Conservation (phyloP, 805 yeast species). For the Candida gorgasii region DNA sequence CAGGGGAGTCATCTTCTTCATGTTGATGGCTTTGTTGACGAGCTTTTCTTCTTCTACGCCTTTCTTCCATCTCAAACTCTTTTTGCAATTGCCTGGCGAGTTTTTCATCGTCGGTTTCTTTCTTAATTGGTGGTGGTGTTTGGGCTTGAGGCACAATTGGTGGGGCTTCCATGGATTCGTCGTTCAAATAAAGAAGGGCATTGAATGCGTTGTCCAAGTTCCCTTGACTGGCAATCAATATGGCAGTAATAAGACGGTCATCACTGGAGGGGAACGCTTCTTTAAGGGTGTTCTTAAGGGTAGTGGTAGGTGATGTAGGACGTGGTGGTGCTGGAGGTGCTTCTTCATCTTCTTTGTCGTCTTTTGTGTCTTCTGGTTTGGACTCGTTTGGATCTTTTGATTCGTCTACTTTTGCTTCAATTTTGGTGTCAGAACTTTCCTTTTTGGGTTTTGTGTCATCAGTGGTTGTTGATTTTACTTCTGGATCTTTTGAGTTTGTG, state of each 20-base stretch:
- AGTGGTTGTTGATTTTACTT: not conserved
- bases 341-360: slow-evolving; percentile 10
- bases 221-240: slow-evolving; percentile 83
- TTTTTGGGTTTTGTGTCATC: not conserved
- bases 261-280: slow-evolving; percentile 88
- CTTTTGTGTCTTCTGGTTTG: slow-evolving; percentile 3
- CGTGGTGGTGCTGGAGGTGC: slow-evolving; percentile 48
- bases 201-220: slow-evolving; percentile 82
- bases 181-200: slow-evolving; percentile 78
- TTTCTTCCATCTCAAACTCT: slow-evolving; percentile 51
- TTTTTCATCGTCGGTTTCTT: slow-evolving; percentile 63
- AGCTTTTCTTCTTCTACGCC: slow-evolving; percentile 31
- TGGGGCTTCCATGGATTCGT: slow-evolving; percentile 60
- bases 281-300: slow-evolving; percentile 57
- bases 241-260: slow-evolving; percentile 68
- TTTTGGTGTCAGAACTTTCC: too few species aligned
- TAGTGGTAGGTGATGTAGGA: slow-evolving; percentile 61
- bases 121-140: slow-evolving; percentile 48
- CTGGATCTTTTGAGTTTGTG: not conserved
- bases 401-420: not conserved
- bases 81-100: slow-evolving; percentile 80
- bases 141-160: slow-evolving; percentile 30
- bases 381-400: too few species aligned
- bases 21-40: slow-evolving; percentile 14
- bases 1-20: slow-evolving; percentile 38